Conservation (phyloP, 768 basidiomycete genomes). For the Coprinopsis cinerea region DNA sequence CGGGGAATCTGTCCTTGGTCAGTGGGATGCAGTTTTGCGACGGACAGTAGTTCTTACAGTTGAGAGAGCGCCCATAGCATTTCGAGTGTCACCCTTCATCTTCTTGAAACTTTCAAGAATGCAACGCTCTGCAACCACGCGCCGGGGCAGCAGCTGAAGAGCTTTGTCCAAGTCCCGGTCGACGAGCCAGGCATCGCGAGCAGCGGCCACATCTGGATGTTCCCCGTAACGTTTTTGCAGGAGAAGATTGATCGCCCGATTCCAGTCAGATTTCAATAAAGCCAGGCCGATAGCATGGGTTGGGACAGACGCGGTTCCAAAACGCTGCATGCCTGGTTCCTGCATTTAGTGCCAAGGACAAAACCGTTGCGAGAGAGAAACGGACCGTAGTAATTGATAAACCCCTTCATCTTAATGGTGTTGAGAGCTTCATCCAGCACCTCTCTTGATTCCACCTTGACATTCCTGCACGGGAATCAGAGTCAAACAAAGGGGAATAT, state of each 20-base stretch:
- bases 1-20: slow-evolving; percentile 72
- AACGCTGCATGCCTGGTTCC: slow-evolving; percentile 88
- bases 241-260: slow-evolving; percentile 76
- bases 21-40: slow-evolving; percentile 1
- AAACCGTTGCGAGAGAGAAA: not conserved
- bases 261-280: slow-evolving; percentile 86
- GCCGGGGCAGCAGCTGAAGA: slow-evolving; percentile 77
- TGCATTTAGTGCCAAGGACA: slow-evolving; percentile 3
- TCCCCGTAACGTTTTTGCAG: slow-evolving; percentile 83
- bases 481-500: not conserved
- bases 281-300: slow-evolving; percentile 94
- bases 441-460: slow-evolving; percentile 69
- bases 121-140: slow-evolving; percentile 90
- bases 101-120: slow-evolving; percentile 88
- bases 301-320: slow-evolving; percentile 93
- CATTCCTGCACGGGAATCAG: slow-evolving; percentile 51
- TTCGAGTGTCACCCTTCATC: slow-evolving; percentile 69
- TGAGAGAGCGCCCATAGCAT: slow-evolving; percentile 82
- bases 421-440: slow-evolving; percentile 71
- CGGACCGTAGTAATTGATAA: slow-evolving; percentile 96
- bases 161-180: slow-evolving; percentile 79
- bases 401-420: slow-evolving; percentile 77
- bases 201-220: slow-evolving; percentile 83
- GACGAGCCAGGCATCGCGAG: slow-evolving; percentile 83
- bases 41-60: slow-evolving; percentile 46